A percentile compares a stretch with the other conserved stretches of the same genome.
Conservation (phyloP, 768 basidiomycete genomes). For the Phlegmacium glaucopus region DNA sequence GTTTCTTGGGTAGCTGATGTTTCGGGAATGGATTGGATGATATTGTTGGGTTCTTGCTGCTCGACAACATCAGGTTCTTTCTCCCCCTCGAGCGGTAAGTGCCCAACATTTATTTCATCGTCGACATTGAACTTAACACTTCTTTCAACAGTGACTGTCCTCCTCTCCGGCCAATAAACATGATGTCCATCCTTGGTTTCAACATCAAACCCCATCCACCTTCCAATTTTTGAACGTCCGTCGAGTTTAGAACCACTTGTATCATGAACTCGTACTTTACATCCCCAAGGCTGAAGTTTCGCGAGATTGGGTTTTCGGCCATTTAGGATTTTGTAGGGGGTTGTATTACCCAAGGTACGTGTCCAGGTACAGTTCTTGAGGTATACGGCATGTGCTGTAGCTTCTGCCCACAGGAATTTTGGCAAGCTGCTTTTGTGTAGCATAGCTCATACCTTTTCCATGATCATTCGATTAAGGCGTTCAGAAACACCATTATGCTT, state of each 20-base stretch:
- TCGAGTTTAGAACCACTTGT: constrained; percentile 22
- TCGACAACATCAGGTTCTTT: too few species aligned
- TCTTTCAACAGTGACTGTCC: constrained; percentile 28
- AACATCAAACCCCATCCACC: too few species aligned
- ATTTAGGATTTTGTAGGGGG: constrained; percentile 8
- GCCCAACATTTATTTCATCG: too few species aligned
- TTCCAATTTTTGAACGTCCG: constrained; percentile 14
- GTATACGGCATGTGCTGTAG: too few species aligned
- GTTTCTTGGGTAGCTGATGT: not conserved
- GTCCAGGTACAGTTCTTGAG: constrained; percentile 14
- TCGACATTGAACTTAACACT: constrained; percentile 18
- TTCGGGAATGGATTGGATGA: too few species aligned
- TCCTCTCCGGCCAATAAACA: constrained; percentile 31
- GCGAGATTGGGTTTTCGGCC: constrained; percentile 13
- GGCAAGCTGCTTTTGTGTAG: too few species aligned
- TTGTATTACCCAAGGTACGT: constrained; percentile 6
- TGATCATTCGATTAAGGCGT: constrained; percentile 26
- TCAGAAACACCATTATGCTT: constrained; percentile 39
- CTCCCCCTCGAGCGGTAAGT: not conserved
- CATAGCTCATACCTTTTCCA: constrained; percentile 30
- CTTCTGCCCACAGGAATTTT: too few species aligned
- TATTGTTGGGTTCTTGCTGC: too few species aligned
- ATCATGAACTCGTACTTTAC: constrained; percentile 19
- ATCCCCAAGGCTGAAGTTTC: constrained; percentile 10
- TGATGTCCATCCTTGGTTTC: constrained; percentile 25